phyloP scores from a whole-genome alignment of 2,329 filamentous ascomycete species.

The Paramyrothecium sp. region DNA sequence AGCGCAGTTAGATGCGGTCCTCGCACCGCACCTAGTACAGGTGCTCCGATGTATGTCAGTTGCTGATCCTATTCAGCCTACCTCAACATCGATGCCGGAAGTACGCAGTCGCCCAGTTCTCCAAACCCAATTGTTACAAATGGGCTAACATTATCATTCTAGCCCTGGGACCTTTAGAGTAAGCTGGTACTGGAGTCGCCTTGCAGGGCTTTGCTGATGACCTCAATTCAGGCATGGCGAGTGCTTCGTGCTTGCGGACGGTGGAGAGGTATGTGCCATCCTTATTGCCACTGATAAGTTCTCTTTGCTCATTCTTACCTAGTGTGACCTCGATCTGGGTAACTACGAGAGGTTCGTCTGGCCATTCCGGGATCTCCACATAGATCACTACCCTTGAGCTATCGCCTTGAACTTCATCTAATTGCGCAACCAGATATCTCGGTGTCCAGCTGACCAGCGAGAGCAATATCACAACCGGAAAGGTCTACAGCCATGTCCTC shows the following conservation, averaged over 20 bases:
- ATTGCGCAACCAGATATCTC: slow-evolving; percentile 53
- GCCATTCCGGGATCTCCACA: neutral
- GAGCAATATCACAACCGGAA: slow-evolving; percentile 96
- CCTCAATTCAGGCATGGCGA: slow-evolving; percentile 66
- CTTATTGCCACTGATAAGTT: no score
- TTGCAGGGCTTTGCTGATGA: neutral
- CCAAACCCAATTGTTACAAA: neutral
- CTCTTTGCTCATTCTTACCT: slow-evolving; percentile 14
- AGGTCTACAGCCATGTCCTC: slow-evolving; percentile 90
- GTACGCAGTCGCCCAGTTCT: slow-evolving; percentile 1
- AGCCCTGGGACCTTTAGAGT: slow-evolving; percentile 24
- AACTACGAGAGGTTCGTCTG: slow-evolving; percentile 45
- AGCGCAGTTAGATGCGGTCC: neutral
- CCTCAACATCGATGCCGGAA: slow-evolving; percentile 33
- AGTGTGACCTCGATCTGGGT: slow-evolving; percentile 48
- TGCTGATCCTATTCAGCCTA: slow-evolving; percentile 23
- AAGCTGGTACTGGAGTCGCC: slow-evolving; percentile 4
- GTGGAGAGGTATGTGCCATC: slow-evolving; percentile 48
- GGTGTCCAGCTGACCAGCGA: slow-evolving; percentile 77
- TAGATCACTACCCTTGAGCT: neutral
- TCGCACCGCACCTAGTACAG: neutral
- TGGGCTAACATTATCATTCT: slow-evolving; percentile 2
- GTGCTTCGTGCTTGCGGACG: slow-evolving; percentile 81
- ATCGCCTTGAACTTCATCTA: no score
- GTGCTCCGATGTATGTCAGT: neutral